Percentiles rank a stretch among this genome's conserved stretches.
phyloP scores from a whole-genome alignment of 139 green algal genomes.

The Picochlorum sp. region DNA sequence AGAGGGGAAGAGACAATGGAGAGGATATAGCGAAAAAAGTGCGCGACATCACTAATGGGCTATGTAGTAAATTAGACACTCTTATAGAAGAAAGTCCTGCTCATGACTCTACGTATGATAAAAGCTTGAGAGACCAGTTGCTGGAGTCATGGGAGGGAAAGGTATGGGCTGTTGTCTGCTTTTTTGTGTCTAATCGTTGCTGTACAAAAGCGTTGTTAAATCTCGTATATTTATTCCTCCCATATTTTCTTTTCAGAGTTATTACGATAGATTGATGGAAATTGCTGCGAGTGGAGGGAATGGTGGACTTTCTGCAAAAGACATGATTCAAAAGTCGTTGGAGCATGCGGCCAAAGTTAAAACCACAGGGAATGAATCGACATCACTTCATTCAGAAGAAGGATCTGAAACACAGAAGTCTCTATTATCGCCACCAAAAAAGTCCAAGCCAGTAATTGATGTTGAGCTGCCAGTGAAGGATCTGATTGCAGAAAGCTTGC shows the following conservation, averaged over 20 bases:
- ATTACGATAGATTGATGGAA: conserved; percentile 7
- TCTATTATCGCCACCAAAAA: neutral
- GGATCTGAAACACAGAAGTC: neutral
- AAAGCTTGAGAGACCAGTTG: conserved; percentile 15
- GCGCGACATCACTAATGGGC: conserved; percentile 5
- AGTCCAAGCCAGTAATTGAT: neutral
- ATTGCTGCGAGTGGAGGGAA: neutral
- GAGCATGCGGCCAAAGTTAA: neutral
- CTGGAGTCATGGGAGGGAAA: conserved; percentile 20
- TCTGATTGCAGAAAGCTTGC: neutral
- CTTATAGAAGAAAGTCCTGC: conserved; percentile 12
- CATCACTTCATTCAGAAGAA: too few species aligned
- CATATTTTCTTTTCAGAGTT: neutral
- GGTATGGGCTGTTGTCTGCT: neutral
- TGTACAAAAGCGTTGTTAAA: neutral
- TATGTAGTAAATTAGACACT: conserved; percentile 13
- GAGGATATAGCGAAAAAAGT: conserved; percentile 7
- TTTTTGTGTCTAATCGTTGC: neutral
- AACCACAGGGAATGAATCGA: too few species aligned
- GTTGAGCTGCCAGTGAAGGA: neutral
- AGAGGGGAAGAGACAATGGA: neutral
- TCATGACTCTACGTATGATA: neutral
- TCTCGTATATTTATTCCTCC: neutral
- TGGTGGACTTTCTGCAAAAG: neutral
- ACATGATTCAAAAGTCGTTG: neutral